Conservation (phyloP, 805 yeast genomes). For the Candida chilensis region DNA sequence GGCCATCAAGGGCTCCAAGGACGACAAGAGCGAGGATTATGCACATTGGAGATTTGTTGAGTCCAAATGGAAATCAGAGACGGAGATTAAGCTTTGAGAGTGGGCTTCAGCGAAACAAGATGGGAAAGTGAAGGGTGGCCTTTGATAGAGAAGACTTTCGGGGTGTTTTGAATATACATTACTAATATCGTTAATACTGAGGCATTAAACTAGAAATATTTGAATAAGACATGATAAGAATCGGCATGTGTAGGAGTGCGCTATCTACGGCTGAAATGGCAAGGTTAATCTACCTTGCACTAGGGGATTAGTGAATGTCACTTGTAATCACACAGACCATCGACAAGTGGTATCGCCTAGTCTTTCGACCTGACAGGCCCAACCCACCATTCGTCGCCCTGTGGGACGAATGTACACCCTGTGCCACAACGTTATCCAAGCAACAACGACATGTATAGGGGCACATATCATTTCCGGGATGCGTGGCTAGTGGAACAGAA, state of each 20-base stretch:
- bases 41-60: constrained; percentile 67
- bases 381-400: too few relatives aligned
- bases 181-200: too few relatives aligned
- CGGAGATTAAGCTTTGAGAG: constrained; percentile 38
- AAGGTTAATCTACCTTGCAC: constrained; percentile 34
- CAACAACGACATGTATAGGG: too few relatives aligned
- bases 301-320: constrained; percentile 17
- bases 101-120: constrained; percentile 8
- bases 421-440: too few relatives aligned
- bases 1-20: constrained; percentile 41
- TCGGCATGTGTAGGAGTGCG: constrained; percentile 43
- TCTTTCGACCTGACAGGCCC: background rate
- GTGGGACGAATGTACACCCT: background rate
- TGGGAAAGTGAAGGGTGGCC: constrained; percentile 6
- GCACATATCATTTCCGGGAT: too few relatives aligned
- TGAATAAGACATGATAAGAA: constrained; percentile 12
- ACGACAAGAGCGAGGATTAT: constrained; percentile 35
- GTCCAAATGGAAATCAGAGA: constrained; percentile 46
- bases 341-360: background rate
- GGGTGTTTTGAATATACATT: too few relatives aligned
- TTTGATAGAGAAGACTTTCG: constrained; percentile 4
- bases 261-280: constrained; percentile 54
- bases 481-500: too few relatives aligned
- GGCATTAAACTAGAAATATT: constrained; percentile 7
- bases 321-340: constrained; percentile 14